These are phyloP conservation scores for Yamadazyma nakazawae DNA, from an alignment of 805 yeast genomes.

Conservation along the genomic window DNA sequence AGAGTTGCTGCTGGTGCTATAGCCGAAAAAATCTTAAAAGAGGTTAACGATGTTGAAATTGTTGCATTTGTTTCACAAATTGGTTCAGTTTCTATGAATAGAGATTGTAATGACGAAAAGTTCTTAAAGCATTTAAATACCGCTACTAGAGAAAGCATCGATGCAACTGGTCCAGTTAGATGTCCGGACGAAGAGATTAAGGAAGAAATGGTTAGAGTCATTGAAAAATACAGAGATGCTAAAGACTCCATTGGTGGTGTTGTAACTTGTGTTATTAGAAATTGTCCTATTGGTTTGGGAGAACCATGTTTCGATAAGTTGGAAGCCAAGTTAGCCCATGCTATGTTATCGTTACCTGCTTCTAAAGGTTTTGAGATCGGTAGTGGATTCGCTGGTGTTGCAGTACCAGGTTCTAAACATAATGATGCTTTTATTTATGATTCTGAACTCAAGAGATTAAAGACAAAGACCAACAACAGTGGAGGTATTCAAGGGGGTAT, in stretches of 20 bases:
- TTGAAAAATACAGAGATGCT: slow-evolving; percentile 79
- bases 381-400: slow-evolving; percentile 89
- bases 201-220: slow-evolving; percentile 78
- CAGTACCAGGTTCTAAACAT: slow-evolving; percentile 89
- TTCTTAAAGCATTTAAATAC: slow-evolving; percentile 69
- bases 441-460: slow-evolving; percentile 57
- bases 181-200: slow-evolving; percentile 80
- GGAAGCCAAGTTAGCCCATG: slow-evolving; percentile 94
- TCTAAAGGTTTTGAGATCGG: slow-evolving; percentile 98
- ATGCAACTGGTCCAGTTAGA: slow-evolving; percentile 83
- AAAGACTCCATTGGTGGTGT: slow-evolving; percentile 97
- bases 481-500: slow-evolving; percentile 99
- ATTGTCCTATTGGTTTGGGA: slow-evolving; percentile 93
- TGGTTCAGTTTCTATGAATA: slow-evolving; percentile 74
- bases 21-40: slow-evolving; percentile 84
- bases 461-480: slow-evolving; percentile 86
- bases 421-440: slow-evolving; percentile 80
- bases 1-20: slow-evolving; percentile 98
- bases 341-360: slow-evolving; percentile 97
- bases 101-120: slow-evolving; percentile 61
- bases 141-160: slow-evolving; percentile 85
- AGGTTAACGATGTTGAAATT: slow-evolving; percentile 81
- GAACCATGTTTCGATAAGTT: slow-evolving; percentile 97
- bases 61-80: slow-evolving; percentile 96
- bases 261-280: slow-evolving; percentile 94